phyloP scores from a whole-genome alignment of 768 basidiomycete genomes.

The Suillus alpinus region DNA sequence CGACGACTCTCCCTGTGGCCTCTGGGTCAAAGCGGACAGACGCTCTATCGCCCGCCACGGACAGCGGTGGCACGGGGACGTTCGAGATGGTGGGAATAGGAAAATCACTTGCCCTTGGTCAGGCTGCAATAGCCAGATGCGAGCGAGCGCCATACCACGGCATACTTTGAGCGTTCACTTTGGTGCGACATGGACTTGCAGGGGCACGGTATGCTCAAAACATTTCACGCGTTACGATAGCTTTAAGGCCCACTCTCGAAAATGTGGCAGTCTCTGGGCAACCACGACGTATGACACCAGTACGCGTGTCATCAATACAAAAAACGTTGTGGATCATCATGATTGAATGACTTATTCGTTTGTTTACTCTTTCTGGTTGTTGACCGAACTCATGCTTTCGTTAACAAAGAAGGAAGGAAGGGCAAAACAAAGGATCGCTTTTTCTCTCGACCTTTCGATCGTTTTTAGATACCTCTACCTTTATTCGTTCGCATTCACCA shows the following conservation, averaged over 20 bases:
- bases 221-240: not conserved
- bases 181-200: not conserved
- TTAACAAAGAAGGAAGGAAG: not conserved
- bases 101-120: not conserved
- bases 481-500: not conserved
- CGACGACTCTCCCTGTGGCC: not conserved
- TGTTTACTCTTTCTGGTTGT: not conserved
- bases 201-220: not conserved
- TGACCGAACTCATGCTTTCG: not conserved
- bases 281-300: not conserved
- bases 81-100: not conserved
- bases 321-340: no score
- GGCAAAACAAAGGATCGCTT: no score
- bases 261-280: not conserved
- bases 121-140: conserved; percentile 1
- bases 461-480: not conserved
- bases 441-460: not conserved
- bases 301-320: not conserved
- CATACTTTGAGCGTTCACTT: not conserved
- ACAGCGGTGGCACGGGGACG: conserved; percentile 1
- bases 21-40: conserved; percentile 6
- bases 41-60: not conserved
- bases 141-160: not conserved
- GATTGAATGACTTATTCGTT: not conserved
- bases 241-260: not conserved